A percentile compares a stretch with the other conserved stretches of the same genome.
These are phyloP conservation scores for Phytophthora cajani DNA, from an alignment of 352 stramenopile genomes.

Conservation along the genomic window DNA sequence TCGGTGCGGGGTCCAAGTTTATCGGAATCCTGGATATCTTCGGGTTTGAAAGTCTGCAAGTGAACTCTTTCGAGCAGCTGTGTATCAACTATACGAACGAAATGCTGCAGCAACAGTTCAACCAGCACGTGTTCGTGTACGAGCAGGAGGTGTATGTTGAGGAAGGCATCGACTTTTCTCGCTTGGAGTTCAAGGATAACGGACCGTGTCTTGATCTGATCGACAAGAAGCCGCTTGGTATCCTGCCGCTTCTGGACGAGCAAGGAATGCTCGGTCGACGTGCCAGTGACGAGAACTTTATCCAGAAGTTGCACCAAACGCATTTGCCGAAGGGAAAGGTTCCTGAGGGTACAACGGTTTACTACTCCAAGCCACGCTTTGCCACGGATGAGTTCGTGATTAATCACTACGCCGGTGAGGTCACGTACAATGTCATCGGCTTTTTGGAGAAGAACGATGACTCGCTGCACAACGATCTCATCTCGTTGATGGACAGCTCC, in stretches of 20 bases:
- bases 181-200: conserved; percentile 94
- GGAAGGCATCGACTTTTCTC: conserved; percentile 94
- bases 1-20: conserved; percentile 62
- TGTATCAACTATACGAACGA: conserved; percentile 98
- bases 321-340: conserved; percentile 83
- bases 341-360: conserved; percentile 76
- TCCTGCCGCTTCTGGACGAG: conserved; percentile 96
- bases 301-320: conserved; percentile 92
- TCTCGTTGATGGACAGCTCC: conserved; percentile 89
- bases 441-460: conserved; percentile 99
- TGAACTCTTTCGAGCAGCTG: conserved; percentile 96
- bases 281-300: conserved; percentile 92
- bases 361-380: conserved; percentile 88
- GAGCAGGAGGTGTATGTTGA: conserved; percentile 98
- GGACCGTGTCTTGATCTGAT: conserved; percentile 93
- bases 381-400: conserved; percentile 96
- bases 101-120: conserved; percentile 95
- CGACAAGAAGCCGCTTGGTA: conserved; percentile 92
- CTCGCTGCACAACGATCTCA: conserved; percentile 92
- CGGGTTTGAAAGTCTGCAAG: conserved; percentile 95
- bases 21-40: conserved; percentile 98
- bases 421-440: conserved; percentile 95
- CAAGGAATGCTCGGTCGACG: conserved; percentile 93
- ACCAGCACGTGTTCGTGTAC: conserved; percentile 97
- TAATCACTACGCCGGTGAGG: conserved; percentile 96